Base-by-base conservation (phyloP, 164 flowering plant species). In the Cinnamomum chago region DNA sequence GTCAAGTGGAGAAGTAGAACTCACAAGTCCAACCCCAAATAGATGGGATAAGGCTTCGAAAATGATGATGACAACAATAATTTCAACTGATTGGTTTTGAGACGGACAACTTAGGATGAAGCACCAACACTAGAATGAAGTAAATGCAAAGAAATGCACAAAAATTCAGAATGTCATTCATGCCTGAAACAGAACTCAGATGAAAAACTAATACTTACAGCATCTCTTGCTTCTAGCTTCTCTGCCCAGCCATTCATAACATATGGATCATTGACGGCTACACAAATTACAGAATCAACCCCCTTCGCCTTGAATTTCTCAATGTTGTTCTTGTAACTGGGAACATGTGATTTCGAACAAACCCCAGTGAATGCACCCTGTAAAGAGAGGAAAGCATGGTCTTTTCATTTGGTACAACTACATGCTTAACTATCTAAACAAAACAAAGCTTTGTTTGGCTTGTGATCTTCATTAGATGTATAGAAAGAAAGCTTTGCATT, bases 301-400 rank as follows among this genome's bases (percentile, higher is more conserved):
- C 98, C 98, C 78, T 93, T 92, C 17, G 94, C 92, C 88, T 93
- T 95, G 78, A 95, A 90, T 70, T 90, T 89, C 60, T 92, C 91
- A 74, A 91, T 84, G 76, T 85, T 89, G 22, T 88, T 91, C 83
- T 90, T 91, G 89, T 93, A 95, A 76, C 98, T 88, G 9, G 99
- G 98, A 5, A 95, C 97, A 83, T 95, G 99, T 75, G 89, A 89
- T 22, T 81, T 79, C 11, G 98, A 86, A 81, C 99, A 95, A 79
- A 95, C 97, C 58, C 99, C 99, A 2, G 97, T 95, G 69, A 80
- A 90, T 30, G 99, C 99, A 71, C 99, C 99, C 99, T 95, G 82
- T 10, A 15, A 28, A 77, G 71, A 23, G 65, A 9, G 7, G 65
- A 3, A 68, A 60, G 4, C 50, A 33, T 28, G 33, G 12, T n/a